Base-by-base conservation (phyloP, 371 early-diverging fungal genomes). In the Lichtheimia ramosa region DNA sequence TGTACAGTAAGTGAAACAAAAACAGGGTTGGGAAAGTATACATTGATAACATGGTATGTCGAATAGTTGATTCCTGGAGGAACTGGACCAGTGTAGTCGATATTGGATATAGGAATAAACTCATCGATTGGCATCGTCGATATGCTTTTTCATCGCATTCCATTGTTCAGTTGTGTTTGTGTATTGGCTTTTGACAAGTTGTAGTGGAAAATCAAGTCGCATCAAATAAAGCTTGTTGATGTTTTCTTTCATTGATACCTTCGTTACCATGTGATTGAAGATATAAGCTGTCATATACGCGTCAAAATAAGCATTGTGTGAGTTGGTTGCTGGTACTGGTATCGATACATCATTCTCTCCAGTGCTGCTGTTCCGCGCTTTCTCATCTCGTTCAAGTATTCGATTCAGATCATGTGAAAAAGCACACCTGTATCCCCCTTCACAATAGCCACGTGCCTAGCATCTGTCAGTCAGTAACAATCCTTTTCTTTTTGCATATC, bases 241-340 rank as follows among this genome's bases (percentile, higher is more conserved):
- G 34, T 42, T 23, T 3, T 61, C 49, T 28, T 72, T 57, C 40
- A 77, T 13, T 2, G 7, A 43, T 0, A 48, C 51, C 6, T 59
- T 57, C 34, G 68, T 43, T 34, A 58, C 8, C 51, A 88, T 80
- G 58, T 83, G 84, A 46, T 85, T 84, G 68, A 91, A 96, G 6
- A 91, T 71, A 53, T 81, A 94, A 0, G 89, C 95, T 0, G 98
- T 97, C 98, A 97, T 97, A 70, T 82, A 96, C 0, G 98, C 91
- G 70, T 97, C 98, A 74, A 87, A 93, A 56, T 88, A 86, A 0
- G 96, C 92, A 0, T 94, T 87, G 64, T 97, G 97, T 56, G 85
- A 70, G 54, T 60, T 48, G 50, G 27, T 20, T 23, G 23, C 41
- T 58, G 27, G 56, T 6, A 34, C 12, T 1, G 15, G 15, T 12